Evolutionary conservation across 495 filamentous ascomycete genomes (phyloP), one percentile per base, ranked within the genome.

Genomic region (Penicillium roqueforti): DNA sequence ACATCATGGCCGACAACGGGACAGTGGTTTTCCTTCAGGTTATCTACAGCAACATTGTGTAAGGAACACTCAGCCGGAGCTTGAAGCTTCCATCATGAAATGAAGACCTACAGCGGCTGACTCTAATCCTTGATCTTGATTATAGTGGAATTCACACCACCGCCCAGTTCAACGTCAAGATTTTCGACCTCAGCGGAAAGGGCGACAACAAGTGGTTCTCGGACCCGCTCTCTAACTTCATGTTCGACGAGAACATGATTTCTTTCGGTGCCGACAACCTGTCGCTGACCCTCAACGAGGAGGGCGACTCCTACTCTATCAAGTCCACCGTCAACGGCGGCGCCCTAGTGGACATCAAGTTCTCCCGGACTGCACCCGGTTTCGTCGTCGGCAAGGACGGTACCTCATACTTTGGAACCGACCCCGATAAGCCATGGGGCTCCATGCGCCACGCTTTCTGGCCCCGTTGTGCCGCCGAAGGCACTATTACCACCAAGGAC

Each of bases 21-120:
- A 77, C 83, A 55, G 65, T 92, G 57, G 90, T 80, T 6, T 79
- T 96, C 70, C 83, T 80, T 47, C 95, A 97, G 78, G 80, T 97
- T 69, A 96, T 97, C 67, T 97, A 97, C 81, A 96, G 87, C 74
- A 98, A 96, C 72, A 89, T 98, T 71, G 87, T 82, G 93, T 97
- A 82, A 78, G 91, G 11, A 36, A 16, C 38, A 16, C 3, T 4
- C 3, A 38, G 13, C 14, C 11, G 19, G 10, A 34, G 7, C 28
- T 26, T 16, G 13, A 39, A 23, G 23, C 32, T 18, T 68, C 22
- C 47, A 39, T 22, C 31, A 25, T 47, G 13, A 23, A 26, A 36
- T 10, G 2, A 23, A n/a, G 1, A 2, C 25, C 4, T 19, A 5
- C 22, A 36, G 16, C 8, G 14, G 20, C 44, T 56, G 47, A 53